Base-by-base conservation (phyloP, 208 protist genomes). In the Leishmania braziliensis region DNA sequence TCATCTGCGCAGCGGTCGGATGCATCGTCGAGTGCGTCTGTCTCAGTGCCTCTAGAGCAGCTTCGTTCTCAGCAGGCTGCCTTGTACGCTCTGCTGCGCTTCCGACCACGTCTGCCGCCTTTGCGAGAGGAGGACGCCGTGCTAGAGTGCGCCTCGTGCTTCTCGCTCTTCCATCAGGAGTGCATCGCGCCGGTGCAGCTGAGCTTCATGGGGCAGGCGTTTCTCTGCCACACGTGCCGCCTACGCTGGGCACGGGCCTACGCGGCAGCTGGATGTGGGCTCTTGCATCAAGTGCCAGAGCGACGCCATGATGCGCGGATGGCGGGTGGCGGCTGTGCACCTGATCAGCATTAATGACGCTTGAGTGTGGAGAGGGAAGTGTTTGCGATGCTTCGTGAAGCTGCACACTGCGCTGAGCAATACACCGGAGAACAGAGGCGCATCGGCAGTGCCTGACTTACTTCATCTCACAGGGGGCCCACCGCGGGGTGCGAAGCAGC, bases 201-300 rank as follows among this genome's bases (percentile, higher is more conserved):
- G 0, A 89, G 93, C 50, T 62, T 92, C 68, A 51, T 77, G 54
- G 80, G 78, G 10, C 83, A 90, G 33, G 79, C 79, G 1, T 97
- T 95, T 73, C 79, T 95, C 0, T 97, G 94, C 79, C 94, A 97
- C 72, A 82, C 86, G 14, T 97, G 94, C 79, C 92, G 92, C 23
- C 82, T 97, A 68, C 65, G 58, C 51, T 78, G 71, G 36, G 75
- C 68, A 14, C 77, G 78, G 4, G 60, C 72, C 36, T 85, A 75
- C 69, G 62, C 51, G 46, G 48, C n/a, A 68, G 36, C 50, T 4
- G 76, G 62, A 1, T 75, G 77, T 5, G 80, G 77, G 16, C 12
- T 80, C 3, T 58, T 84, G 16, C 39, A 78, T 20, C 82, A 85
- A 46, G 33, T n/a, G 10, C 46, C 60, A 36, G 76, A 33, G 75